Conservation (phyloP, 2,329 filamentous ascomycete genomes). For the Penicillium glabrum region DNA sequence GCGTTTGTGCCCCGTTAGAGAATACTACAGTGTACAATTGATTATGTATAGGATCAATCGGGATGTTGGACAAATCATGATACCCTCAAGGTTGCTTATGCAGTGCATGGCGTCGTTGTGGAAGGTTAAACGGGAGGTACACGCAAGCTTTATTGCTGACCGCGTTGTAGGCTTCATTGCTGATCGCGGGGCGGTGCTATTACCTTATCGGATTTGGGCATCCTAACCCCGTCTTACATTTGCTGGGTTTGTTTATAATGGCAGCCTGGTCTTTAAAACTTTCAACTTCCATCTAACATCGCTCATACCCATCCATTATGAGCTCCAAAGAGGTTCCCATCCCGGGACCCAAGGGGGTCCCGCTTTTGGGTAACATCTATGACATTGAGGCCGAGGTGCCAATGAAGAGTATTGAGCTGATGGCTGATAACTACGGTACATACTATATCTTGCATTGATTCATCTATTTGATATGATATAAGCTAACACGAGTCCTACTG, state of each 20-base stretch:
- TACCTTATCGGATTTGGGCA: not conserved
- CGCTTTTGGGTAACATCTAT: conserved; percentile 64
- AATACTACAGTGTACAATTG: not conserved
- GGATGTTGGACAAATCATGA: not conserved
- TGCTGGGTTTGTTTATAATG: too few relatives aligned
- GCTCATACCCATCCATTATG: not conserved
- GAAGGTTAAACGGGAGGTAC: too few relatives aligned
- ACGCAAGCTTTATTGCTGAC: not conserved
- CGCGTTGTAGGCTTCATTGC: not conserved
- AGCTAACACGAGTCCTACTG: not conserved
- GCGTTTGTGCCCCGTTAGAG: too few relatives aligned
- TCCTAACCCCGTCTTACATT: not conserved
- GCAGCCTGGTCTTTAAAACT: not conserved
- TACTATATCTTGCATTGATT: not conserved
- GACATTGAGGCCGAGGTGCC: conserved; percentile 64
- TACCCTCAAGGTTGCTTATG: not conserved
- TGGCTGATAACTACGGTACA: conserved; percentile 66
- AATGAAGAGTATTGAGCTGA: conserved; percentile 53
- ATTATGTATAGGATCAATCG: not conserved
- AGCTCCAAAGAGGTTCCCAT: conserved; percentile 43
- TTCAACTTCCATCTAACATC: not conserved
- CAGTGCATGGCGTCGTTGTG: too few relatives aligned
- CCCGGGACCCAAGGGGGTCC: conserved; percentile 63
- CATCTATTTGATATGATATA: not conserved
- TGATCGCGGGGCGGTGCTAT: not conserved